Conservation (phyloP, 345 rosid species). For the Cardamine occulta region DNA sequence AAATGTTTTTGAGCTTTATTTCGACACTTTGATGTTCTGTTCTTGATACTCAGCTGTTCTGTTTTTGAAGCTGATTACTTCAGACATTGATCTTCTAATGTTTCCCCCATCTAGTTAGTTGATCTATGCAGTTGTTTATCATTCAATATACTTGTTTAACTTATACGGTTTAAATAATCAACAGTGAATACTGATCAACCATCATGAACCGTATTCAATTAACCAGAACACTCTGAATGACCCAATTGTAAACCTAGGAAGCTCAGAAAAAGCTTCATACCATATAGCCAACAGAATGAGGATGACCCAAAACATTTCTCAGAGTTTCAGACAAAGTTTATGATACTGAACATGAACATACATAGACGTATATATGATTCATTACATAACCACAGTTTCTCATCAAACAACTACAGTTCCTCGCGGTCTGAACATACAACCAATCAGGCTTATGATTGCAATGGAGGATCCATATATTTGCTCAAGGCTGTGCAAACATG, state of each 20-base stretch:
- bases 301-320: conserved; percentile 5
- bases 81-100: background rate
- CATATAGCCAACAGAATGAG: conserved; percentile 7
- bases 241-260: background rate
- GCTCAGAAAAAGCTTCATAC: conserved; percentile 10
- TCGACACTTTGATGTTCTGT: conserved; percentile 3
- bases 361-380: conserved; percentile 16
- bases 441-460: background rate
- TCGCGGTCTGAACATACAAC: background rate
- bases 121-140: background rate
- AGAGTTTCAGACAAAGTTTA: conserved; percentile 16
- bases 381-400: conserved; percentile 31
- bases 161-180: conserved; percentile 1
- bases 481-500: background rate
- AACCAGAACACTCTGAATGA: background rate
- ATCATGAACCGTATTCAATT: too few relatives aligned
- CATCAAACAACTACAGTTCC: conserved; percentile 16
- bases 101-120: too few relatives aligned
- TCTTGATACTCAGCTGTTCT: conserved; percentile 4
- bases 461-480: conserved; percentile 6
- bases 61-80: conserved; percentile 9
- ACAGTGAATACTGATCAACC: too few relatives aligned
- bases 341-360: conserved; percentile 5
- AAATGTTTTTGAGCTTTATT: background rate
- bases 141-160: background rate